Base-by-base conservation (phyloP, 2,329 filamentous ascomycete genomes). In the Penicillium sp. region DNA sequence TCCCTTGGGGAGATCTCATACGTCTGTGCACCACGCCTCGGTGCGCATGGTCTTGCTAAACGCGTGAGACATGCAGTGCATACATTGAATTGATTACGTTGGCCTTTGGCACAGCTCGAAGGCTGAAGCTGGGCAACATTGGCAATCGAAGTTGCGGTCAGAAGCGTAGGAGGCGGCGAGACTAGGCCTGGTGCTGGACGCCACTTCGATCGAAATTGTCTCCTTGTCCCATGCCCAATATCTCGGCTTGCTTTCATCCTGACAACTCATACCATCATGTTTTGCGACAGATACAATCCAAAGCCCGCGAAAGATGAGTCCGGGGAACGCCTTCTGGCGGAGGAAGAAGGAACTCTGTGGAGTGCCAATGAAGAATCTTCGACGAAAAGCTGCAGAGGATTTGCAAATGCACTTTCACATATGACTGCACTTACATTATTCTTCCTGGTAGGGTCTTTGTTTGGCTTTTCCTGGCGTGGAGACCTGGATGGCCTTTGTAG, bases 401-500 rank as follows among this genome's bases (percentile, higher is more conserved):
- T 48, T 13, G 45, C 40, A 9, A 39, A 29, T 0, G 38, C 10
- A 3, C 22, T 62, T 1, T 42, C 55, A 16, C 53, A 54, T n/a
- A 34, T 58, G 1, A 50, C 43, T 10, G 50, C 32, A 11, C 43
- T 59, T 2, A 34, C 24, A 2, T 18, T 60, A 0, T 42, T 59
- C 6, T 57, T 67, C 2, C 38, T 65, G 6, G 10, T 62, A 5
- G 48, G 61, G 0, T 39, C 53, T 6, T 49, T 60, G 2, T 41
- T 60, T 1, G 48, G 67, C 3, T 65, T 64, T 16, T 60, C 58
- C 24, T 55, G 63, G 57, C 43, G 61, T 5, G 62, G 60, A 2
- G 58, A 68, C 34, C 27, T 62, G 11, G 58, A 69, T 34, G 40
- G 55, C 11, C 36, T 60, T 3, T 70, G 67, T 48, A 59, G 62